Percentiles rank a stretch among this genome's conserved stretches.
These are phyloP conservation scores for Corniculantispora saksenae DNA, from an alignment of 2,329 filamentous ascomycete species.

Conservation along the genomic window DNA sequence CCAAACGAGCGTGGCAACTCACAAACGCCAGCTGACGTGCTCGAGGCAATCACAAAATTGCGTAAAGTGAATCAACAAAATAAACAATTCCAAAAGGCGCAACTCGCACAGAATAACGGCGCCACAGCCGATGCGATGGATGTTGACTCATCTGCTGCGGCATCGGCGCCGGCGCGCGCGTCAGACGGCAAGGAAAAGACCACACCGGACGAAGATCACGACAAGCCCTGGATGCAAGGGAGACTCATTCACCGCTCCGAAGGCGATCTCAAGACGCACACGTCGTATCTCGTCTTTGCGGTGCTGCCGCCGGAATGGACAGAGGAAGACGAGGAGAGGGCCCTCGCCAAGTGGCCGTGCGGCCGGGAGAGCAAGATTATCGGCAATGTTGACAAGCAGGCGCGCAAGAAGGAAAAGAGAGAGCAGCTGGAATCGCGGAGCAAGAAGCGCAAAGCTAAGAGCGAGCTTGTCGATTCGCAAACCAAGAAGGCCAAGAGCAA, in stretches of 20 bases:
- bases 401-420: conserved; percentile 58
- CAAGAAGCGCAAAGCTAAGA: conserved; percentile 49
- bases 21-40: conserved; percentile 69
- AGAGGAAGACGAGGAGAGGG: conserved; percentile 74
- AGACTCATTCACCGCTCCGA: conserved; percentile 79
- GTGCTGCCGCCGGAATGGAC: conserved; percentile 85
- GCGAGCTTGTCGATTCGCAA: conserved; percentile 47
- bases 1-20: conserved; percentile 70
- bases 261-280: conserved; percentile 90
- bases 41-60: conserved; percentile 74
- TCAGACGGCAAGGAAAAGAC: conserved; percentile 27
- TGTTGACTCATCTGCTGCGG: conserved; percentile 34
- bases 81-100: conserved; percentile 60
- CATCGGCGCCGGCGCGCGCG: conserved; percentile 27
- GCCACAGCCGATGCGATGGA: conserved; percentile 40
- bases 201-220: conserved; percentile 26
- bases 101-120: conserved; percentile 28
- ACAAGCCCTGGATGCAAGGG: conserved; percentile 72
- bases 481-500: conserved; percentile 45
- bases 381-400: conserved; percentile 54
- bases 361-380: conserved; percentile 54
- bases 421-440: conserved; percentile 48
- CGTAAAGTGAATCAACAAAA: conserved; percentile 71
- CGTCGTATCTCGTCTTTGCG: conserved; percentile 94
- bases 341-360: conserved; percentile 64